These are phyloP conservation scores for Trichoderma polysporum DNA, from an alignment of 2,329 filamentous ascomycete species.

Conservation along the genomic window DNA sequence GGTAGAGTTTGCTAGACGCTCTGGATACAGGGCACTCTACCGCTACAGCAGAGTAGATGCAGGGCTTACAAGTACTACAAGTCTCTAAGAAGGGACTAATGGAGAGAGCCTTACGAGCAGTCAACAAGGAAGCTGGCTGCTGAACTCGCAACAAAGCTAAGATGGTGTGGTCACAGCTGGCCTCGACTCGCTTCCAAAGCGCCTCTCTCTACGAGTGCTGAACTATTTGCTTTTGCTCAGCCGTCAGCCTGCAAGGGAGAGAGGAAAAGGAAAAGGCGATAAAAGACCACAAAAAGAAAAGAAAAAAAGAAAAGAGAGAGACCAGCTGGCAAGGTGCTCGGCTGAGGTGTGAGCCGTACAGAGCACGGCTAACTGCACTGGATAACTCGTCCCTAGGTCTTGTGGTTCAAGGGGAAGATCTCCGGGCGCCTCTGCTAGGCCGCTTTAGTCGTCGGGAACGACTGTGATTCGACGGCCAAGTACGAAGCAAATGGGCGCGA, in stretches of 20 bases:
- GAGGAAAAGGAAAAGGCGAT: background rate
- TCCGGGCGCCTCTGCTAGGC: conserved; percentile 24
- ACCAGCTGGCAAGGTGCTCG: background rate
- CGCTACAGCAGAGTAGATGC: background rate
- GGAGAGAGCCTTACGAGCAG: background rate
- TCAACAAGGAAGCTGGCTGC: background rate
- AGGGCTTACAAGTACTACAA: background rate
- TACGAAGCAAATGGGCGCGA: conserved; percentile 9
- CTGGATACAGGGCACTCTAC: background rate
- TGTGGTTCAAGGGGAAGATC: conserved; percentile 21
- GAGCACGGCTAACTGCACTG: conserved; percentile 2
- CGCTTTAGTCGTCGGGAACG: conserved; percentile 21
- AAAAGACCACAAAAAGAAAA: background rate
- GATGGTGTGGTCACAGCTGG: background rate
- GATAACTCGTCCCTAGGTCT: conserved; percentile 4
- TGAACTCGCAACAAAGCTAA: background rate
- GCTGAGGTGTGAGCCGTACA: conserved; percentile 11
- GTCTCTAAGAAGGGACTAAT: background rate
- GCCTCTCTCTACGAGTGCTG: background rate
- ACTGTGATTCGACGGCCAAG: conserved; percentile 21
- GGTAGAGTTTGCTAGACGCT: background rate
- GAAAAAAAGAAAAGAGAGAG: background rate
- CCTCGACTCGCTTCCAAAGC: background rate
- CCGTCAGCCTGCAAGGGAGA: background rate
- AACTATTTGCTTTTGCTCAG: background rate